These are phyloP conservation scores for Erodium chrysanthum DNA, from an alignment of 441 rosid genomes.

Conservation along the genomic window DNA sequence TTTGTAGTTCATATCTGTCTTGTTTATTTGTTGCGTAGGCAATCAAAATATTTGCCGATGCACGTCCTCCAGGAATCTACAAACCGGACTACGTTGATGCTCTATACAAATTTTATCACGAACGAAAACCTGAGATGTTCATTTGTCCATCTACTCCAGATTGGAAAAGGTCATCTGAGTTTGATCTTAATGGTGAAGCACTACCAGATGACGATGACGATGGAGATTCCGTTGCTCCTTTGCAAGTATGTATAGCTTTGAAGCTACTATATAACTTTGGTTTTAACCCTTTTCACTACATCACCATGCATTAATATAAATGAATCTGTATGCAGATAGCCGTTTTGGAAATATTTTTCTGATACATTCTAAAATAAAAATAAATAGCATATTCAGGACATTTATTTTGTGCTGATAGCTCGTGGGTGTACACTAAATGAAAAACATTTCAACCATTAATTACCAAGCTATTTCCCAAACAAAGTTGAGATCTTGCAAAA, in stretches of 20 bases:
- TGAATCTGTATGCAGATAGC: neutral
- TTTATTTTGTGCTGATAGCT: neutral
- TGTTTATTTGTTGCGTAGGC: conserved; percentile 47
- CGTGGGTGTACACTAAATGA: neutral
- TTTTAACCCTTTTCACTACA: neutral
- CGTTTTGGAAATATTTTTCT: neutral
- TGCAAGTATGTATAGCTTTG: conserved; percentile 42
- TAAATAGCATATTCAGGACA: neutral
- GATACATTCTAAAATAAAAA: neutral
- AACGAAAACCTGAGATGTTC: conserved; percentile 65
- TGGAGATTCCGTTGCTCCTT: conserved; percentile 54
- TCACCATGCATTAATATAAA: neutral
- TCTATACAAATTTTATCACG: conserved; percentile 79
- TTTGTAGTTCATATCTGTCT: conserved; percentile 14
- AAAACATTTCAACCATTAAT: neutral
- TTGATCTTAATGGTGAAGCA: conserved; percentile 99
- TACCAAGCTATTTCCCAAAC: neutral
- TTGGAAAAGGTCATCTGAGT: conserved; percentile 89
- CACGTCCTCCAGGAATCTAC: conserved; percentile 98
- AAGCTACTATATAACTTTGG: conserved; percentile 13
- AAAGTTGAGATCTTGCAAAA: neutral
- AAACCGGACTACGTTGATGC: conserved; percentile 85
- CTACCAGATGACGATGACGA: conserved; percentile 75
- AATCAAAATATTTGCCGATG: conserved; percentile 62
- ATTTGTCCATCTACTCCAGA: conserved; percentile 84